phyloP scores from a whole-genome alignment of 164 flowering plant genomes.

The Kingdonia uniflora region DNA sequence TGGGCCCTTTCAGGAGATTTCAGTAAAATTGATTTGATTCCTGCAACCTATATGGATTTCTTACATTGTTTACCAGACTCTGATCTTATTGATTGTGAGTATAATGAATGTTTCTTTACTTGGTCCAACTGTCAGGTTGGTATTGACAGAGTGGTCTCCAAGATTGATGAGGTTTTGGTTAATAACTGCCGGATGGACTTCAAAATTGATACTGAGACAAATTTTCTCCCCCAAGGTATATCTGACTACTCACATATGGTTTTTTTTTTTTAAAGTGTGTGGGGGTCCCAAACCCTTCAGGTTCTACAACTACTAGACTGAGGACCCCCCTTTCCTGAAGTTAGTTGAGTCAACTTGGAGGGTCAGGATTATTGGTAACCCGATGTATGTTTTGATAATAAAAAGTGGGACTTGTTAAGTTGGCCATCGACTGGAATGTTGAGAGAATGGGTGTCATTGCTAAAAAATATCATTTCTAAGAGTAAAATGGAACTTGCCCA shows the following conservation, averaged over 20 bases:
- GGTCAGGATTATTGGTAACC: background rate
- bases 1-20: no score
- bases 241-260: background rate
- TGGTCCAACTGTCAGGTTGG: no score
- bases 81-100: no score
- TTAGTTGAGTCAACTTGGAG: background rate
- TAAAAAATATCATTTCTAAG: background rate
- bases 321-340: background rate
- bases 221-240: background rate
- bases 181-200: background rate
- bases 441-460: background rate
- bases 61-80: no score
- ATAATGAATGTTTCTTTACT: no score
- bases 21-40: no score
- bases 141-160: no score
- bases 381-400: background rate
- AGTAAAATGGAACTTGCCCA: background rate
- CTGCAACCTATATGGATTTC: no score
- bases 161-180: no score
- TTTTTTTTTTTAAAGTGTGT: no score
- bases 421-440: background rate
- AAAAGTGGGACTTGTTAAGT: no score
- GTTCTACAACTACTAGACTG: background rate
- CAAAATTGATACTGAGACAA: background rate
- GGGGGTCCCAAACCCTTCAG: background rate